Conservation (phyloP, 2,329 filamentous ascomycete species). For the Verticillium nonalfalfae region DNA sequence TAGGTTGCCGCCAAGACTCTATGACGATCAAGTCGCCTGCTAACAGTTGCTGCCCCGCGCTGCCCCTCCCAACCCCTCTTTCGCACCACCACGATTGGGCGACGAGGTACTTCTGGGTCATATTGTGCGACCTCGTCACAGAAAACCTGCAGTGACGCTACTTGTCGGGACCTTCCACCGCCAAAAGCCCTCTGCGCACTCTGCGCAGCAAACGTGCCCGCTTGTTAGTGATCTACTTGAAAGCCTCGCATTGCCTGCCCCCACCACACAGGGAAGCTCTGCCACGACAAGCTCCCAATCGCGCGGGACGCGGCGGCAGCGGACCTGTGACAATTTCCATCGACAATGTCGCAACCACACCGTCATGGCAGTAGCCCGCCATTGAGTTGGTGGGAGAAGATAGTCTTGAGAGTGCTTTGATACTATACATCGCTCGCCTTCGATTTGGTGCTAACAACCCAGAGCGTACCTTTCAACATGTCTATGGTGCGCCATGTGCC, state of each 20-base stretch:
- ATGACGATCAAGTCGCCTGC: neutral
- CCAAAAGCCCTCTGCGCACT: neutral
- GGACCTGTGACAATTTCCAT: neutral
- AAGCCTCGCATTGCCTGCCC: neutral
- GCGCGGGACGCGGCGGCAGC: neutral
- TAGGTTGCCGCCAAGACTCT: neutral
- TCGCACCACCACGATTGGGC: neutral
- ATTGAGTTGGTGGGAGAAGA: neutral
- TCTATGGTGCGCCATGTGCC: neutral
- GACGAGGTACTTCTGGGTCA: neutral
- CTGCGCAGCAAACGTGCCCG: neutral
- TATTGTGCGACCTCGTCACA: no score
- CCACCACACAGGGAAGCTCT: neutral
- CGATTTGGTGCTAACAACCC: neutral
- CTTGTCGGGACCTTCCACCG: neutral
- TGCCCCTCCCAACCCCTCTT: constrained; percentile 1
- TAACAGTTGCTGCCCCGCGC: constrained; percentile 1
- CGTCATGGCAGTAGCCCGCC: neutral
- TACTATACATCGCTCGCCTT: neutral
- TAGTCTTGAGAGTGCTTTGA: no score
- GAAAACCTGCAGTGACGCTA: neutral
- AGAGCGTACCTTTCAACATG: neutral
- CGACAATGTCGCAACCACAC: neutral
- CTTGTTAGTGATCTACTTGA: neutral
- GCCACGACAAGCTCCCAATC: neutral